Base-by-base conservation (phyloP, 78 protist species). In the Tieghemostelium lacteum region DNA sequence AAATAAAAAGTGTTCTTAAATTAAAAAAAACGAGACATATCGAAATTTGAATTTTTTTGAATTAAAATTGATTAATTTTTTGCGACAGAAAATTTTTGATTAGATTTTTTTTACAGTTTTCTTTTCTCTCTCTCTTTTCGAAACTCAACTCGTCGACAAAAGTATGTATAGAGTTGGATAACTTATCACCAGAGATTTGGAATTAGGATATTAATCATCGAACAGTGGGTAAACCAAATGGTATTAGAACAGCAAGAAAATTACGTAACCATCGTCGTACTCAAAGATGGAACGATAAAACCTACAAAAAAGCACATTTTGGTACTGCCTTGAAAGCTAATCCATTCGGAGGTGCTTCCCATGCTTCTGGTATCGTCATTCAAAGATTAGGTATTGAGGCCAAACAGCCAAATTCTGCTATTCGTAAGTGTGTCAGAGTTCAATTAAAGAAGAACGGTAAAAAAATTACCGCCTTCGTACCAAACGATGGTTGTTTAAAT, bases 361-460 rank as follows among this genome's bases (percentile, higher is more conserved):
- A 98, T 97, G 99, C 99, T 75, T 98, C 98, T 94, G 99, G 99
- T 50, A 99, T 99, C 67, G 99, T 99, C 22, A 69, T 76, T 33
- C 31, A 45, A 22, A 77, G 75, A 74, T 93, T 96, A 86, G 99
- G 99, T 86, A 95, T 99, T 61, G 99, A 98, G 95, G 97, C 99
- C 87, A 99, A 98, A 95, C 99, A 99, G 98, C 99, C 99, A 42
- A 99, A 99, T 98, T 99, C 99, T 40, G 99, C 99, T 72, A 97
- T 99, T 49, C 99, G 99, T 64, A 99, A 99, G 96, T 98, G 99
- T 86, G 99, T 98, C 89, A 98, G 99, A 77, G 99, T 98, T 55
- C 99, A 99, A 96, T 97, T 99, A 33, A 98, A 98, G 96, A 99
- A 99, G 98, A 99, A 99, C 99, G 99, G 98, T 91, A 99, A 99